phyloP scores from a whole-genome alignment of 345 rosid species.

The Erucastrum elatum region DNA sequence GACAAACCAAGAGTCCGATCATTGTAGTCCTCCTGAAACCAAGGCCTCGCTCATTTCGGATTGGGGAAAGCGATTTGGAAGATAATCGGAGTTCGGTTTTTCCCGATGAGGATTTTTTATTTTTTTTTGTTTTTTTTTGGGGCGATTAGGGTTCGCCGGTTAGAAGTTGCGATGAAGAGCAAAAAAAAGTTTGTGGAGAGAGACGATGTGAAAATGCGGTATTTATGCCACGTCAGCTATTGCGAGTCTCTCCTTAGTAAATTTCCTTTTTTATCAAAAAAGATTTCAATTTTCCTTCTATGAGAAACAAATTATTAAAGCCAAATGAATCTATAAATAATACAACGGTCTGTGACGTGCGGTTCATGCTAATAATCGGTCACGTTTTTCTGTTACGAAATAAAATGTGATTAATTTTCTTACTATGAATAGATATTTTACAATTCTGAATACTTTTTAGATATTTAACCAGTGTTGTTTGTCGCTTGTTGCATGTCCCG shows the following conservation, averaged over 20 bases:
- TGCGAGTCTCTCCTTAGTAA: not conserved
- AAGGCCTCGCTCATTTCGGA: conserved; percentile 37
- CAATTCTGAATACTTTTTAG: no score
- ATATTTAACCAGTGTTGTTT: no score
- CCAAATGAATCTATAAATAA: no score
- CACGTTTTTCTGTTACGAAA: no score
- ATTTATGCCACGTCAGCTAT: conserved; percentile 36
- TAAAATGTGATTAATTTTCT: no score
- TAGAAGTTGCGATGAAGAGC: conserved; percentile 13
- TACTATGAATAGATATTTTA: no score
- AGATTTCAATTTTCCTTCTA: no score
- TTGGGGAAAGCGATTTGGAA: conserved; percentile 7
- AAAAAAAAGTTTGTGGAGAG: conserved; percentile 1
- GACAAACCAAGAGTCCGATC: conserved; percentile 45
- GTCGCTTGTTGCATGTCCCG: no score
- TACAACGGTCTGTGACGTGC: no score
- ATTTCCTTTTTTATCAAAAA: no score
- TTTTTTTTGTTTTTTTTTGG: not conserved
- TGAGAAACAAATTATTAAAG: no score
- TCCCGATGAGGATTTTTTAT: conserved; percentile 25
- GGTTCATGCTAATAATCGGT: no score
- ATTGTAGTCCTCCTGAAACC: conserved; percentile 42
- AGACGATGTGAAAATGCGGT: conserved; percentile 11
- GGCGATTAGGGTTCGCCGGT: conserved; percentile 50
- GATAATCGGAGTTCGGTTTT: conserved; percentile 22